A percentile compares a stretch with the other conserved stretches of the same genome.
phyloP scores from a whole-genome alignment of 2,329 filamentous ascomycete genomes.

The Tolypocladium tundrense region DNA sequence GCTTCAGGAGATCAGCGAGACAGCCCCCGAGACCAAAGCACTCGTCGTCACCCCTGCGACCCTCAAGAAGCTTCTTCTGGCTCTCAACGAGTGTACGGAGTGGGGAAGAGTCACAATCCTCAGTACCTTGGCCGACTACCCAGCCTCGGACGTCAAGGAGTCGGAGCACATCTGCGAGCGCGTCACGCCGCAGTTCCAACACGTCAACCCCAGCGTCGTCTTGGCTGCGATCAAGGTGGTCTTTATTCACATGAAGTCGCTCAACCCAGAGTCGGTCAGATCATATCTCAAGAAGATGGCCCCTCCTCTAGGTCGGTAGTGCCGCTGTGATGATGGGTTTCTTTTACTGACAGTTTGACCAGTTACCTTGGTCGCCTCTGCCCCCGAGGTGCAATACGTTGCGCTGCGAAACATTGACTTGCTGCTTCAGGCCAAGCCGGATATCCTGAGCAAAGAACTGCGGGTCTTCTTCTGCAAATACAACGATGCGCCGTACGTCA shows the following conservation, averaged over 20 bases:
- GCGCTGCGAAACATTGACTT: constrained; percentile 94
- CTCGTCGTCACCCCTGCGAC: constrained; percentile 72
- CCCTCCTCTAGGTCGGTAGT: constrained; percentile 66
- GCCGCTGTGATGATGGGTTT: background rate
- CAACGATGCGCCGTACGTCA: constrained; percentile 95
- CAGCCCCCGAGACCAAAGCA: constrained; percentile 81
- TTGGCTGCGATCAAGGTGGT: constrained; percentile 96
- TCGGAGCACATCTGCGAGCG: constrained; percentile 97
- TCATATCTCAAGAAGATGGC: constrained; percentile 98
- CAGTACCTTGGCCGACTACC: constrained; percentile 81
- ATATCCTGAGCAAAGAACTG: constrained; percentile 94
- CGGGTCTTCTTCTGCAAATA: constrained; percentile 99
- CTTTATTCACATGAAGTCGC: constrained; percentile 86
- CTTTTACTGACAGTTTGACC: background rate
- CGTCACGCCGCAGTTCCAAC: constrained; percentile 93
- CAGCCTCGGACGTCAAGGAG: constrained; percentile 80
- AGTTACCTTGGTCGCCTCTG: constrained; percentile 93
- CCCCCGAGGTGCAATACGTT: constrained; percentile 96
- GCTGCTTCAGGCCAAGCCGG: constrained; percentile 87
- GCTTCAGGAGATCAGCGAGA: constrained; percentile 81
- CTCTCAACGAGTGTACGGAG: constrained; percentile 95
- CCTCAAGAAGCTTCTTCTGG: constrained; percentile 92
- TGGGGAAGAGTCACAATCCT: constrained; percentile 95
- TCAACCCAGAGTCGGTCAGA: constrained; percentile 67
- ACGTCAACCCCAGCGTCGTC: constrained; percentile 95